Percentiles rank a stretch among this genome's conserved stretches.
These are phyloP conservation scores for Podila clonocystis DNA, from an alignment of 192 early-diverging fungal species.

Conservation along the genomic window DNA sequence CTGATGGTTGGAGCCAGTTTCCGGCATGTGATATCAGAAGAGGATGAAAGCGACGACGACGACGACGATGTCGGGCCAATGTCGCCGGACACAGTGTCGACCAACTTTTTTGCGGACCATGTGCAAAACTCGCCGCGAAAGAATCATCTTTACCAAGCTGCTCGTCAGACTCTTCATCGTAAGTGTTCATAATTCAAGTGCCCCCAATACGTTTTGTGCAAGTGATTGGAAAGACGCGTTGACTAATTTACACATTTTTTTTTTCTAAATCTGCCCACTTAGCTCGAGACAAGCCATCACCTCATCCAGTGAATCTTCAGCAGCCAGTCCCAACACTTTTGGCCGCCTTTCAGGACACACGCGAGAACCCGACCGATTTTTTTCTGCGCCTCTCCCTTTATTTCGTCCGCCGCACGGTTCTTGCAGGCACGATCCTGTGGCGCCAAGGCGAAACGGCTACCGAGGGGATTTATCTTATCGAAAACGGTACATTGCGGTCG, in stretches of 20 bases:
- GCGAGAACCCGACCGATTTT: constrained; percentile 59
- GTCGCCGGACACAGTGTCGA: constrained; percentile 40
- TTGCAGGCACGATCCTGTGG: constrained; percentile 74
- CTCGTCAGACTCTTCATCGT: constrained; percentile 39
- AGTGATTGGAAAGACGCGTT: not conserved
- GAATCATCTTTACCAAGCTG: constrained; percentile 41
- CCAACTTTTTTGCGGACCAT: constrained; percentile 38
- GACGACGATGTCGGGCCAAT: constrained; percentile 19
- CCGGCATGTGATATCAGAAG: too few species aligned
- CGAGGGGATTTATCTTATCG: constrained; percentile 78
- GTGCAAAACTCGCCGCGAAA: constrained; percentile 43
- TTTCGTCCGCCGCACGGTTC: constrained; percentile 70
- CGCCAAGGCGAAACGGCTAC: constrained; percentile 62
- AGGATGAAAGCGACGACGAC: constrained; percentile 21
- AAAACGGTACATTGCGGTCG: constrained; percentile 69
- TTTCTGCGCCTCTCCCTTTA: constrained; percentile 66
- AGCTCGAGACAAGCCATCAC: constrained; percentile 17
- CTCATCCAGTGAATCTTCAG: constrained; percentile 52
- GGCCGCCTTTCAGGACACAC: constrained; percentile 73
- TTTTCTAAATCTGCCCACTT: not conserved
- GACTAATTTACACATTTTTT: not conserved
- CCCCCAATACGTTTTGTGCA: too few species aligned
- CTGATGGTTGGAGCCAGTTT: too few species aligned
- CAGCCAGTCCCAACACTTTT: constrained; percentile 65
- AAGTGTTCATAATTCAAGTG: not conserved